phyloP scores from a whole-genome alignment of 768 basidiomycete species.

The Amanita rimosa region DNA sequence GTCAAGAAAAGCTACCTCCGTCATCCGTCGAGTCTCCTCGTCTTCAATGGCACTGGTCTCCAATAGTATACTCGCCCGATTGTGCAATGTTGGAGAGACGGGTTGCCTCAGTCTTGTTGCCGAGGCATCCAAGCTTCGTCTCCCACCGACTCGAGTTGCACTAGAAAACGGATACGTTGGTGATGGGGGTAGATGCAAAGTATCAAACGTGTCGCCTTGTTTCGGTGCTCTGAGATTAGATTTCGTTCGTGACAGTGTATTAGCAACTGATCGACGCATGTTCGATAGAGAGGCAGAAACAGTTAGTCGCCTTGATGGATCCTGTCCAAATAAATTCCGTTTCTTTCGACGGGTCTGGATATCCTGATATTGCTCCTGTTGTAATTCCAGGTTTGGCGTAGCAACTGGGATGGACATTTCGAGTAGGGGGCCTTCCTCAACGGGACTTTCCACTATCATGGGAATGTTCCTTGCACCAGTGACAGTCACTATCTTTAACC shows the following conservation, averaged over 20 bases:
- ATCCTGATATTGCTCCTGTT: neutral
- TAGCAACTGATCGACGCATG: slow-evolving; percentile 33
- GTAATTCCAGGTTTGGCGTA: neutral
- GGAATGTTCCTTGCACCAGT: slow-evolving; percentile 14
- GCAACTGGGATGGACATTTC: slow-evolving; percentile 2
- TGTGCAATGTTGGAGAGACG: slow-evolving; percentile 50
- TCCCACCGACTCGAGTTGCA: neutral
- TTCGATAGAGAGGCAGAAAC: slow-evolving; percentile 29
- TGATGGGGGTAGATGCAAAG: slow-evolving; percentile 27
- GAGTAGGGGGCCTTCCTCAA: slow-evolving; percentile 15
- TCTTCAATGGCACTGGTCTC: slow-evolving; percentile 48
- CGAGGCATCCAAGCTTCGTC: neutral
- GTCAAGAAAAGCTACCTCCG: slow-evolving; percentile 59
- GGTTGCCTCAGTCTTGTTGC: slow-evolving; percentile 21
- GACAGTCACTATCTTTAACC: slow-evolving; percentile 7
- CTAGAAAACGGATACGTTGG: slow-evolving; percentile 14
- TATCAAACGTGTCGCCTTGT: slow-evolving; percentile 13
- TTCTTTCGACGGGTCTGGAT: neutral
- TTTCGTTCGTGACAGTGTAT: slow-evolving; percentile 18
- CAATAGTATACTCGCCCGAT: slow-evolving; percentile 39
- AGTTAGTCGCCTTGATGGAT: slow-evolving; percentile 13
- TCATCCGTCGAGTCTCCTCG: slow-evolving; percentile 57
- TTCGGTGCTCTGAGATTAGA: slow-evolving; percentile 12
- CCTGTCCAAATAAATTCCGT: neutral
- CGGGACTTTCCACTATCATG: slow-evolving; percentile 26